These are phyloP conservation scores for Lipomyces mesembrius DNA, from an alignment of 805 yeast genomes.

Conservation along the genomic window DNA sequence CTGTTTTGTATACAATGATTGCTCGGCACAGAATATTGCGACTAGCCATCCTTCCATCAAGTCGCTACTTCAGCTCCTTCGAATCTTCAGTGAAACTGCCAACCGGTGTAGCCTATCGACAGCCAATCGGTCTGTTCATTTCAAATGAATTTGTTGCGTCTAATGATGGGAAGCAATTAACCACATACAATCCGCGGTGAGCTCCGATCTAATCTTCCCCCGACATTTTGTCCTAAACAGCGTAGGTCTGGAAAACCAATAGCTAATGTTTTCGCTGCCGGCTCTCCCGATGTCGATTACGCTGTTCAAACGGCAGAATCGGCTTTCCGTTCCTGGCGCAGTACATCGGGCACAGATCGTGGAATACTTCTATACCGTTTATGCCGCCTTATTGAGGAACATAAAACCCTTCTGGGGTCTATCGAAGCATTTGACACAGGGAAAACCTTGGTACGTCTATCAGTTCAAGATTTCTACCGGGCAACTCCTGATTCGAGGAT, in stretches of 20 bases:
- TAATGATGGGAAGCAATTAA: slow-evolving; percentile 59
- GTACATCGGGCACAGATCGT: slow-evolving; percentile 22
- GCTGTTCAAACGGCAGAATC: slow-evolving; percentile 26
- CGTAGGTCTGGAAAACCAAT: slow-evolving; percentile 19
- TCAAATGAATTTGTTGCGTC: slow-evolving; percentile 77
- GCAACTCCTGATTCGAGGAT: not conserved
- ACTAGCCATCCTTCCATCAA: not conserved
- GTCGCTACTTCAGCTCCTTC: not conserved
- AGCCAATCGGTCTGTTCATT: slow-evolving; percentile 89
- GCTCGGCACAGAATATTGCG: not conserved
- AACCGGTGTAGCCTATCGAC: slow-evolving; percentile 67
- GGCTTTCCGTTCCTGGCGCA: slow-evolving; percentile 21
- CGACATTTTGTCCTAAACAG: not conserved
- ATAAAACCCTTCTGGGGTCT: slow-evolving; percentile 12
- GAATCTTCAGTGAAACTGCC: slow-evolving; percentile 55
- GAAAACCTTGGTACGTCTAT: slow-evolving; percentile 18
- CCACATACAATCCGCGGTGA: slow-evolving; percentile 35
- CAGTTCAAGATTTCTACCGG: not conserved
- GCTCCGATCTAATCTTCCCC: not conserved
- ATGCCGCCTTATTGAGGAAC: slow-evolving; percentile 13
- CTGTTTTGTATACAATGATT: not conserved
- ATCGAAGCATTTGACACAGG: slow-evolving; percentile 33
- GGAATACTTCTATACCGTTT: slow-evolving; percentile 15
- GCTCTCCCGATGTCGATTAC: slow-evolving; percentile 16
- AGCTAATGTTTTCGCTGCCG: slow-evolving; percentile 15